phyloP scores from a whole-genome alignment of 257 asterid genomes.

The Prunella vulgaris region DNA sequence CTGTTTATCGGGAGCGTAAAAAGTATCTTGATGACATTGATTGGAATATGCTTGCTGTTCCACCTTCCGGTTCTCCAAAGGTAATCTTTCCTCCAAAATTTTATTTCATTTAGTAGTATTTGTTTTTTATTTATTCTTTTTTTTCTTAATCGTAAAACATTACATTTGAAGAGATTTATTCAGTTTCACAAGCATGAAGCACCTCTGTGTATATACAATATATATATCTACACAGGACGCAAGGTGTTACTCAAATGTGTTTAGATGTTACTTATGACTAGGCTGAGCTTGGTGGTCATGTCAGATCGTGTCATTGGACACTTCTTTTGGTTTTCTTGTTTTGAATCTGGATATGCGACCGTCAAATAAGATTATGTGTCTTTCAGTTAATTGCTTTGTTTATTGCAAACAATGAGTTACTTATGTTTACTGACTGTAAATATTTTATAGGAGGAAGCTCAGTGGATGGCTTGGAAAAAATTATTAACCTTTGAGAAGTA shows the following conservation, averaged over 20 bases:
- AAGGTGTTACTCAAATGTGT: background rate
- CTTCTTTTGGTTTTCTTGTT: slow-evolving; percentile 3
- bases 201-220: background rate
- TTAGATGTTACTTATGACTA: background rate
- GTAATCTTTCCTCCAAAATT: slow-evolving; percentile 29
- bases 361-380: background rate
- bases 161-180: background rate
- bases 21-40: slow-evolving; percentile 90
- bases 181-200: background rate
- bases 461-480: slow-evolving; percentile 93
- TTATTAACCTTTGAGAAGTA: slow-evolving; percentile 85
- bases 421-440: background rate
- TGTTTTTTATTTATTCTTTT: background rate
- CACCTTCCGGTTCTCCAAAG: slow-evolving; percentile 89
- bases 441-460: slow-evolving; percentile 78
- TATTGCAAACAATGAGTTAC: background rate
- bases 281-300: background rate
- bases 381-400: slow-evolving; percentile 1
- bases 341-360: background rate
- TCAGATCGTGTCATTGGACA: background rate
- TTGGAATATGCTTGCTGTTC: slow-evolving; percentile 97
- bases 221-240: background rate
- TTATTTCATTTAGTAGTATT: background rate
- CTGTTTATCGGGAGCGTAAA: slow-evolving; percentile 94
- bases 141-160: background rate